phyloP scores from a whole-genome alignment of 305 asterid species.

The Solanum chacoense region DNA sequence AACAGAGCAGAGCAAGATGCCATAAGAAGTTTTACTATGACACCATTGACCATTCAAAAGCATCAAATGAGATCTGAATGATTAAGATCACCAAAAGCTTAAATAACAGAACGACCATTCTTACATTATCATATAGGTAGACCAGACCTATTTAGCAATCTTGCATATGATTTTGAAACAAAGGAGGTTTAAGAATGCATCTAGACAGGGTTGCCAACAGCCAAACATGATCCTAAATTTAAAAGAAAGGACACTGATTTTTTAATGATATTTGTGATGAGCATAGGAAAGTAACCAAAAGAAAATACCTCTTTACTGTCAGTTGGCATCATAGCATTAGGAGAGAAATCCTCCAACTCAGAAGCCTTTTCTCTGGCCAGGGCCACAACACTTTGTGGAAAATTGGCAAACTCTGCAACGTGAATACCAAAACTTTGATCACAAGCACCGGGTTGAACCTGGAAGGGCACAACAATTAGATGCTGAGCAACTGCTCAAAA shows the following conservation, averaged over 20 bases:
- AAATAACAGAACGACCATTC: not conserved
- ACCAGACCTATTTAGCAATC: not conserved
- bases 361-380: slow-evolving; percentile 95
- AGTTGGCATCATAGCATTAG: slow-evolving; percentile 22
- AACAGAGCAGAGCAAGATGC: not conserved
- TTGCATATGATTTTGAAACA: not conserved
- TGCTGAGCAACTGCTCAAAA: not conserved
- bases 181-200: not conserved
- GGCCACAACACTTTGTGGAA: slow-evolving; percentile 81
- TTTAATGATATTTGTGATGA: not conserved
- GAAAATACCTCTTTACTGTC: slow-evolving; percentile 45
- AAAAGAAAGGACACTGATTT: not conserved
- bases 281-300: not conserved
- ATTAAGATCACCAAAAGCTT: not conserved
- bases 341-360: slow-evolving; percentile 92
- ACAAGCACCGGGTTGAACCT: slow-evolving; percentile 96
- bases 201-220: not conserved
- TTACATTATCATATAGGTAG: not conserved
- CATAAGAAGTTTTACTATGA: not conserved
- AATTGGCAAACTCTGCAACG: slow-evolving; percentile 97
- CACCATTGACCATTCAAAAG: not conserved
- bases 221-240: not conserved
- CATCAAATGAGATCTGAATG: not conserved
- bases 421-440: slow-evolving; percentile 99
- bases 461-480: slow-evolving; percentile 3